Percentiles rank a stretch among this genome's conserved stretches.
Conservation (phyloP, 2,329 filamentous ascomycete species). For the Gnomoniopsis smithogilvyi region DNA sequence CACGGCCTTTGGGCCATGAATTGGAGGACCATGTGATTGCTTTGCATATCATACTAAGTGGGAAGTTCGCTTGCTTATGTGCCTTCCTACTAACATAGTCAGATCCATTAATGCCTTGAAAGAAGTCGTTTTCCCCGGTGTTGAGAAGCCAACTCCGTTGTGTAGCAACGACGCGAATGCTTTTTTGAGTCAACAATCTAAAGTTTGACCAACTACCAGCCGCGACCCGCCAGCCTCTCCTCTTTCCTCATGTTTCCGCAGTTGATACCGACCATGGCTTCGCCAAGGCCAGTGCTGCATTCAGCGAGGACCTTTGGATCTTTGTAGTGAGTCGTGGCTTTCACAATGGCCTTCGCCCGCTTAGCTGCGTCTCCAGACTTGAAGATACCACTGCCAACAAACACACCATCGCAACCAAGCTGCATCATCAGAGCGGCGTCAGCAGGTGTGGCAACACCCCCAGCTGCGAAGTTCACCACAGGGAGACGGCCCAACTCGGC, state of each 20-base stretch:
- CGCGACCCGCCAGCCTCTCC: conserved; percentile 80
- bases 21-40: background rate
- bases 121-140: background rate
- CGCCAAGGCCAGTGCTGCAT: conserved; percentile 84
- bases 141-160: background rate
- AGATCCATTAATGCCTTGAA: background rate
- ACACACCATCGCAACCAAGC: conserved; percentile 95
- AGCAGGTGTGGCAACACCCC: conserved; percentile 98
- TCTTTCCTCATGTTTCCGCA: conserved; percentile 71
- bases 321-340: conserved; percentile 86
- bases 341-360: conserved; percentile 90
- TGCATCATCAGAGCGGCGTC: conserved; percentile 99
- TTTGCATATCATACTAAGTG: background rate
- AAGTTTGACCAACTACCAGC: conserved; percentile 59
- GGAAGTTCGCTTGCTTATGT: background rate
- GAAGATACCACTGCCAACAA: conserved; percentile 96
- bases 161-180: background rate
- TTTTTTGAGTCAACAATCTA: too few relatives aligned
- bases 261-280: conserved; percentile 97
- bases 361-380: conserved; percentile 89
- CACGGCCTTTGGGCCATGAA: background rate
- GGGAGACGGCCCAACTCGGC: conserved; percentile 84
- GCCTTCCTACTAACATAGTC: background rate
- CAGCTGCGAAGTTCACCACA: conserved; percentile 96
- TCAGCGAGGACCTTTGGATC: conserved; percentile 84